Evolutionary conservation across 306 rosid genomes (phyloP).

Genomic region (Cucumis cinereus): DNA sequence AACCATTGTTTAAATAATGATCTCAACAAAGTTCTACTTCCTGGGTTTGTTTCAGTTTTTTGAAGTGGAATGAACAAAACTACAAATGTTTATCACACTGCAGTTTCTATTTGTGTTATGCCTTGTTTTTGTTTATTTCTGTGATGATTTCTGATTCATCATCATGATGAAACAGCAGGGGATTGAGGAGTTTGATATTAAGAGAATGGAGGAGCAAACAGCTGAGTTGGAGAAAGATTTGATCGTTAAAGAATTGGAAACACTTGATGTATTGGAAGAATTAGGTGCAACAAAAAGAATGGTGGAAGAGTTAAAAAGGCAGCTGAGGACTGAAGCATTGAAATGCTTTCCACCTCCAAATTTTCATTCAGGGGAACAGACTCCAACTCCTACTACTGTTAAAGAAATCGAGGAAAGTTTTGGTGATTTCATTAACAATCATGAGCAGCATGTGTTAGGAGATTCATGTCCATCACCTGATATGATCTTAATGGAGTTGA

Average conservation of each 20-base stretch:
- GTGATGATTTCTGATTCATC: constrained; percentile 15
- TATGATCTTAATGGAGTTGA: constrained; percentile 54
- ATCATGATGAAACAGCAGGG: constrained; percentile 35
- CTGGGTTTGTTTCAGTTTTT: not conserved
- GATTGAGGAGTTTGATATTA: constrained; percentile 58
- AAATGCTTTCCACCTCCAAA: constrained; percentile 33
- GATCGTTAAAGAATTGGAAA: constrained; percentile 87
- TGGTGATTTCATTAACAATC: constrained; percentile 13
- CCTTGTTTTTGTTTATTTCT: not conserved
- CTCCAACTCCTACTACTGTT: constrained; percentile 28
- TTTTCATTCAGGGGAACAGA: constrained; percentile 17
- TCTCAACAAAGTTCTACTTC: not conserved
- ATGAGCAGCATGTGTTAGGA: constrained; percentile 27
- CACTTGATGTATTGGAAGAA: constrained; percentile 92
- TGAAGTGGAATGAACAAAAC: not conserved
- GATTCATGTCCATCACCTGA: constrained; percentile 45
- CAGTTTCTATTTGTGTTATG: not conserved
- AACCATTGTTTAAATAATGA: not conserved
- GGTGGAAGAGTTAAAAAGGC: constrained; percentile 70
- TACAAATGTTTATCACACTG: not conserved
- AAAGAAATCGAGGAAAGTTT: constrained; percentile 44
- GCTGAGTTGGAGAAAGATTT: constrained; percentile 90
- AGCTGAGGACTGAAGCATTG: constrained; percentile 62
- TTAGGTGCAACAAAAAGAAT: constrained; percentile 71
- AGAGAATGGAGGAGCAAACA: constrained; percentile 84